A percentile compares a stretch with the other conserved stretches of the same genome.
Evolutionary conservation across 1,284 basidiomycete species (phyloP).

Genomic region (Trichosporon coremiiforme): DNA sequence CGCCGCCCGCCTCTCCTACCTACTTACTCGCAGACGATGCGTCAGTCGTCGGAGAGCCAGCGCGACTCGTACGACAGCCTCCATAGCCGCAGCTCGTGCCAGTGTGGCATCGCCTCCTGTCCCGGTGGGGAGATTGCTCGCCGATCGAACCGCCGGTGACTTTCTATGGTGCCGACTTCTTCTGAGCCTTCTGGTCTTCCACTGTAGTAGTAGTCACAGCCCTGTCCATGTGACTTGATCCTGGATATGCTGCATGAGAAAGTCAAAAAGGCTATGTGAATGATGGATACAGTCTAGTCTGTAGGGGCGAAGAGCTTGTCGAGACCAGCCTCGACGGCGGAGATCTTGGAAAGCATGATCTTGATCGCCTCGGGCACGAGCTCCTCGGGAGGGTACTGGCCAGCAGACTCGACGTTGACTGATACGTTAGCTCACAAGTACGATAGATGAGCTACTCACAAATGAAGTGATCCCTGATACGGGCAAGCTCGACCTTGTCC

Average conservation of each 20-base stretch:
- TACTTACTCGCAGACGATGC: not conserved
- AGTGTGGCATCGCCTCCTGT: not conserved
- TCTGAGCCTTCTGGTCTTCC: not conserved
- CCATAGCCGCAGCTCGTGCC: not conserved
- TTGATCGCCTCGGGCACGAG: slow-evolving; percentile 80
- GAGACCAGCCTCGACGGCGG: slow-evolving; percentile 51
- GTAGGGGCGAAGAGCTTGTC: slow-evolving; percentile 42
- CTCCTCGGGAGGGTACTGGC: slow-evolving; percentile 80
- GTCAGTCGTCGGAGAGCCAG: not conserved
- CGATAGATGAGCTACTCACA: slow-evolving; percentile 61
- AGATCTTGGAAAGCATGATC: slow-evolving; percentile 81
- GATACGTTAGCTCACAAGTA: slow-evolving; percentile 14
- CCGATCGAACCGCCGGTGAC: not conserved
- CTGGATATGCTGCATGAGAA: slow-evolving; percentile 2
- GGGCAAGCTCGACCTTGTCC: slow-evolving; percentile 76
- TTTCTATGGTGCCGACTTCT: not conserved
- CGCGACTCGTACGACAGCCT: not conserved
- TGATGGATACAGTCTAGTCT: slow-evolving; percentile 16
- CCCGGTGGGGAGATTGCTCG: not conserved
- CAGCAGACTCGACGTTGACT: slow-evolving; percentile 90
- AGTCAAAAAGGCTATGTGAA: slow-evolving; percentile 12
- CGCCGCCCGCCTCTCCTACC: not conserved
- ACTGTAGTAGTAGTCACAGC: not conserved
- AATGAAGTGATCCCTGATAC: slow-evolving; percentile 91
- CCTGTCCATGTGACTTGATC: not conserved